Conservation (phyloP, 108 stramenopile species). For the Cyclotella choctawhatcheeana region DNA sequence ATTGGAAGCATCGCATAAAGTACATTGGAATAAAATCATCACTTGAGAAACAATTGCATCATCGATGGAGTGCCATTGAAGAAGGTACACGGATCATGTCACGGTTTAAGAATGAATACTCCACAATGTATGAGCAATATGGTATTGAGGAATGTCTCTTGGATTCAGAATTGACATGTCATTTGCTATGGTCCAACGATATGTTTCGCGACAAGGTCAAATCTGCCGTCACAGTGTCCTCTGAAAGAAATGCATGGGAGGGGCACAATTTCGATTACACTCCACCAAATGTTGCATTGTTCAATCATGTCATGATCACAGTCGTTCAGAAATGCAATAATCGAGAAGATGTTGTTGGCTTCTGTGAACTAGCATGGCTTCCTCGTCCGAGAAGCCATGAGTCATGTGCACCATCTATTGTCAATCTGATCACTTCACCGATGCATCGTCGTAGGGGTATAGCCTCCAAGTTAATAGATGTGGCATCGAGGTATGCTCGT, state of each 20-base stretch:
- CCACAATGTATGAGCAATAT: no score
- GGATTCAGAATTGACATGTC: slow-evolving; percentile 11
- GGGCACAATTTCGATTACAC: slow-evolving; percentile 69
- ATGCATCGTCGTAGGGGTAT: slow-evolving; percentile 67
- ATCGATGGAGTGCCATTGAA: slow-evolving; percentile 52
- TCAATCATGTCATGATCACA: slow-evolving; percentile 78
- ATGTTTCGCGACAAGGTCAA: slow-evolving; percentile 59
- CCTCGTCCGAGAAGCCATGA: slow-evolving; percentile 9
- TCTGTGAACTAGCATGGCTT: slow-evolving; percentile 58
- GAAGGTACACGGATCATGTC: slow-evolving; percentile 40
- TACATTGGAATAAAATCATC: slow-evolving; percentile 26
- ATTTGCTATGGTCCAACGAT: slow-evolving; percentile 59
- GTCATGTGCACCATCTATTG: slow-evolving; percentile 56
- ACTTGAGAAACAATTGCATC: slow-evolving; percentile 36
- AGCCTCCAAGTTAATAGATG: slow-evolving; percentile 56
- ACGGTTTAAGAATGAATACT: slow-evolving; percentile 5
- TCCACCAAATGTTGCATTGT: slow-evolving; percentile 51
- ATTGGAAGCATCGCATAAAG: slow-evolving; percentile 30
- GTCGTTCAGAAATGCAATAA: slow-evolving; percentile 42
- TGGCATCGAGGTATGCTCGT: slow-evolving; percentile 53
- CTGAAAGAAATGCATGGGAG: slow-evolving; percentile 67
- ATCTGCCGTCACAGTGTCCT: slow-evolving; percentile 45
- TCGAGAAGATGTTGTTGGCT: slow-evolving; percentile 1
- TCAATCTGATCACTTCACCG: slow-evolving; percentile 65
- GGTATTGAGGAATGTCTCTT: slow-evolving; percentile 23